Evolutionary conservation across 352 stramenopile genomes (phyloP).

Genomic region (Phytophthora vignae): DNA sequence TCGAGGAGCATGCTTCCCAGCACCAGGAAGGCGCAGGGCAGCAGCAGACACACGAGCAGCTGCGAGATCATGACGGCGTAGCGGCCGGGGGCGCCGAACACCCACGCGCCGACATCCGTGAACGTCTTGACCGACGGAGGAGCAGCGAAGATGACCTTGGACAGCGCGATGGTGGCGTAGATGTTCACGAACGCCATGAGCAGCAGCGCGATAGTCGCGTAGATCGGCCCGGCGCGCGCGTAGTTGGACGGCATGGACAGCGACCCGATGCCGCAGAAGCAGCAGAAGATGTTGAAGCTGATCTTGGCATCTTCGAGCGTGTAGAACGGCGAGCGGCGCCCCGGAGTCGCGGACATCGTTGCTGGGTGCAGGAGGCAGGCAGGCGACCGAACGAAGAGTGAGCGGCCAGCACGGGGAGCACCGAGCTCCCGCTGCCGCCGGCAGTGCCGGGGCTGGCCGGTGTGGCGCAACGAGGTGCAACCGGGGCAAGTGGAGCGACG

Average conservation of each 20-base stretch:
- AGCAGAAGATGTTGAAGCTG: conserved; percentile 71
- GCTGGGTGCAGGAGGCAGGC: not conserved
- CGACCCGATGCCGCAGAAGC: conserved; percentile 72
- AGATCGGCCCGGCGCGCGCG: conserved; percentile 53
- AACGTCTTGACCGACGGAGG: conserved; percentile 54
- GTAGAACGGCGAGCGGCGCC: conserved; percentile 32
- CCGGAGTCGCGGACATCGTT: conserved; percentile 16
- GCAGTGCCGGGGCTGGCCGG: not conserved
- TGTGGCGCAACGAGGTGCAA: conserved; percentile 33
- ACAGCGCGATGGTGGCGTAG: conserved; percentile 57
- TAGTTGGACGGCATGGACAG: conserved; percentile 77
- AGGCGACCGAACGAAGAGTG: conserved; percentile 30
- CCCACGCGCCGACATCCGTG: conserved; percentile 54
- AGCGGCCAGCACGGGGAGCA: conserved; percentile 1
- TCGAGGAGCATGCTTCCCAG: conserved; percentile 56
- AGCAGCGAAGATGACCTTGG: conserved; percentile 49
- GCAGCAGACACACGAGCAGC: conserved; percentile 51
- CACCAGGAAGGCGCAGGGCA: conserved; percentile 60
- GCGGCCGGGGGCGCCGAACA: conserved; percentile 46
- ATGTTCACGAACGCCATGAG: conserved; percentile 77
- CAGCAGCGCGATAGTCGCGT: conserved; percentile 54
- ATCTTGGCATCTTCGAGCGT: conserved; percentile 68
- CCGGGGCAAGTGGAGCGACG: conserved; percentile 24
- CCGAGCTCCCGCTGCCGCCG: not conserved
- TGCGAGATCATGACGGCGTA: conserved; percentile 55